These are phyloP conservation scores for Candida sojae DNA, from an alignment of 1,139 yeast species.

Conservation along the genomic window DNA sequence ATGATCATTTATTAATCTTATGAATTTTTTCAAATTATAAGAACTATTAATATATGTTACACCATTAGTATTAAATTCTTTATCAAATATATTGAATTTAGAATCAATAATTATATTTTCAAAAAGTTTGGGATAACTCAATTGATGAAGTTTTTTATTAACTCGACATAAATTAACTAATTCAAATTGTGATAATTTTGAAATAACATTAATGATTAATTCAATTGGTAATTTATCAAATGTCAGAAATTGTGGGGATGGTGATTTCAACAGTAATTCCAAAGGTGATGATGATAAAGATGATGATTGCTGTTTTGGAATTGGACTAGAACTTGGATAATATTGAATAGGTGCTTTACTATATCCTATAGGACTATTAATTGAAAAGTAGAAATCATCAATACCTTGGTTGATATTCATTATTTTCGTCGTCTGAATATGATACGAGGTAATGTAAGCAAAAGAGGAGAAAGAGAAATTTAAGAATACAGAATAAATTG, in stretches of 20 bases:
- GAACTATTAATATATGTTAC: slow-evolving; percentile 37
- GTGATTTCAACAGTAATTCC: background rate
- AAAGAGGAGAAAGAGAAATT: too few species aligned
- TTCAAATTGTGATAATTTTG: slow-evolving; percentile 43
- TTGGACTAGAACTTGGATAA: background rate
- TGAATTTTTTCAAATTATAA: slow-evolving; percentile 34
- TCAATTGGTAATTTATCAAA: slow-evolving; percentile 40
- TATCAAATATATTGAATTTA: slow-evolving; percentile 35
- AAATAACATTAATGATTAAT: slow-evolving; percentile 30
- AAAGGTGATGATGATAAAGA: background rate
- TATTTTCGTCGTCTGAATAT: background rate
- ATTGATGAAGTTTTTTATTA: slow-evolving; percentile 27
- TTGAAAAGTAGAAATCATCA: background rate
- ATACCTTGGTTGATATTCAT: background rate
- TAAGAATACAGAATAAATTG: too few species aligned
- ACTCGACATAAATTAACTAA: slow-evolving; percentile 35
- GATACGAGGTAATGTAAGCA: too few species aligned
- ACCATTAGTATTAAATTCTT: slow-evolving; percentile 25
- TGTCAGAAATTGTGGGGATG: slow-evolving; percentile 6
- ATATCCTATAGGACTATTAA: slow-evolving; percentile 29
- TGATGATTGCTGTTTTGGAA: background rate
- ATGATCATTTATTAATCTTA: slow-evolving; percentile 17
- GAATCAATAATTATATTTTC: slow-evolving; percentile 42
- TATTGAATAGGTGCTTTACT: slow-evolving; percentile 23
- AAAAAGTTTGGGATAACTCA: slow-evolving; percentile 36